phyloP scores from a whole-genome alignment of 192 early-diverging fungal species.

The Coemansia umbellata region DNA sequence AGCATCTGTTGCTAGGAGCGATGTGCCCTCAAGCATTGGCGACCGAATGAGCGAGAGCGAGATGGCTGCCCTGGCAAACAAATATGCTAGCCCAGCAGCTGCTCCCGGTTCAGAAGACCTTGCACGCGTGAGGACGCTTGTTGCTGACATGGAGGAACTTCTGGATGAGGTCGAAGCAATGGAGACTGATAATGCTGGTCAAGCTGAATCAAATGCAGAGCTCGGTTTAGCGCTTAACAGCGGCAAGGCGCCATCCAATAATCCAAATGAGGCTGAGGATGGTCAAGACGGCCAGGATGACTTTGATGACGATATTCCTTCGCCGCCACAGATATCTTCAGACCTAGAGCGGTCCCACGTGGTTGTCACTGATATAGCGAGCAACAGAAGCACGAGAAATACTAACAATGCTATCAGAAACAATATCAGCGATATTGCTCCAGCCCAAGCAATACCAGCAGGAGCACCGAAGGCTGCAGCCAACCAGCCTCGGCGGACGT shows the following conservation, averaged over 20 bases:
- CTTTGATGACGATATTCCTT: slow-evolving; percentile 36
- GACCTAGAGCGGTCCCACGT: slow-evolving; percentile 29
- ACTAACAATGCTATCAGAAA: too few relatives aligned
- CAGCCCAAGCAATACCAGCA: neutral
- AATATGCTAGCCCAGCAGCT: slow-evolving; percentile 32
- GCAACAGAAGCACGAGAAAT: too few relatives aligned
- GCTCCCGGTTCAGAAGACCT: neutral
- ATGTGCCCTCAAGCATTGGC: slow-evolving; percentile 7
- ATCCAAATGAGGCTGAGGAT: neutral
- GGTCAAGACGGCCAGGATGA: slow-evolving; percentile 9
- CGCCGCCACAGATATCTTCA: slow-evolving; percentile 26
- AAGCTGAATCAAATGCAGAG: slow-evolving; percentile 14
- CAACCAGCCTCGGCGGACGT: slow-evolving; percentile 19
- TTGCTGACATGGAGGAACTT: slow-evolving; percentile 49
- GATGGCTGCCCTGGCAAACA: slow-evolving; percentile 32
- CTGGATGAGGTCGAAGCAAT: slow-evolving; percentile 39
- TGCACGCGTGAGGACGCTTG: slow-evolving; percentile 15
- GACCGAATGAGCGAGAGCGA: slow-evolving; percentile 3
- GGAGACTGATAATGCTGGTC: neutral
- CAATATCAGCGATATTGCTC: neutral
- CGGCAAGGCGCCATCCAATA: neutral
- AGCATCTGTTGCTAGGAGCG: slow-evolving; percentile 3
- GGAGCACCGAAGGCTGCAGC: neutral
- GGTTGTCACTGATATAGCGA: slow-evolving; percentile 5
- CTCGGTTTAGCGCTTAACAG: slow-evolving; percentile 27